phyloP scores from a whole-genome alignment of 306 rosid genomes.

The Nissolia schottii region DNA sequence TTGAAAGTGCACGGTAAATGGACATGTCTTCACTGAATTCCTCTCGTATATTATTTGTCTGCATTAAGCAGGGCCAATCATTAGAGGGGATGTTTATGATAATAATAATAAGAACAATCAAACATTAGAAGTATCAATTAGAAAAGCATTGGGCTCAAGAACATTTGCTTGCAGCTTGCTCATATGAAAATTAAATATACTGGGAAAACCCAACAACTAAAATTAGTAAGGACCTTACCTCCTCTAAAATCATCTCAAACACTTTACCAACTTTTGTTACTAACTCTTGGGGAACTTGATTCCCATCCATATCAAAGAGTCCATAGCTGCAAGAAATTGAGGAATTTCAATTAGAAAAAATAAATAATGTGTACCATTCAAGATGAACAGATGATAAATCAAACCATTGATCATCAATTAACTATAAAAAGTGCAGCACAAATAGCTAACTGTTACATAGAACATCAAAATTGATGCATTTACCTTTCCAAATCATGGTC shows the following conservation, averaged over 20 bases:
- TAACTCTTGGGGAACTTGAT: slow-evolving; percentile 85
- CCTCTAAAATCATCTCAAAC: slow-evolving; percentile 69
- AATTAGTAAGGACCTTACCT: slow-evolving; percentile 43
- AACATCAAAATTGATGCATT: background rate
- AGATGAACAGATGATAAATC: background rate
- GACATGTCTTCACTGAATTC: slow-evolving; percentile 74
- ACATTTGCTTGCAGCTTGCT: background rate
- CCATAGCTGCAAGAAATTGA: slow-evolving; percentile 66
- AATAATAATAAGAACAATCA: slow-evolving; percentile 1
- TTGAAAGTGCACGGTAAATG: slow-evolving; percentile 65
- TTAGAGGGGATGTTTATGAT: slow-evolving; percentile 23
- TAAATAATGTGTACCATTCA: background rate
- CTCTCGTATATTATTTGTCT: slow-evolving; percentile 70
- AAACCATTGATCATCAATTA: background rate
- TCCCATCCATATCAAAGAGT: slow-evolving; percentile 93
- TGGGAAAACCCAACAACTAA: background rate
- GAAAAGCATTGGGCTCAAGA: background rate
- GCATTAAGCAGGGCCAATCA: slow-evolving; percentile 32
- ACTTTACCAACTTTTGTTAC: slow-evolving; percentile 69
- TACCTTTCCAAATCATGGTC: slow-evolving; percentile 98
- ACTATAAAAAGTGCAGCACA: background rate
- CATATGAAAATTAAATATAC: background rate
- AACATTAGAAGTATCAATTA: background rate
- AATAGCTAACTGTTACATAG: background rate
- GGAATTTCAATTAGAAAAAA: slow-evolving; percentile 7